Evolutionary conservation across 1,284 basidiomycete species (phyloP), one percentile per base, ranked within the genome.

Genomic region (Porogramme epimiltina): DNA sequence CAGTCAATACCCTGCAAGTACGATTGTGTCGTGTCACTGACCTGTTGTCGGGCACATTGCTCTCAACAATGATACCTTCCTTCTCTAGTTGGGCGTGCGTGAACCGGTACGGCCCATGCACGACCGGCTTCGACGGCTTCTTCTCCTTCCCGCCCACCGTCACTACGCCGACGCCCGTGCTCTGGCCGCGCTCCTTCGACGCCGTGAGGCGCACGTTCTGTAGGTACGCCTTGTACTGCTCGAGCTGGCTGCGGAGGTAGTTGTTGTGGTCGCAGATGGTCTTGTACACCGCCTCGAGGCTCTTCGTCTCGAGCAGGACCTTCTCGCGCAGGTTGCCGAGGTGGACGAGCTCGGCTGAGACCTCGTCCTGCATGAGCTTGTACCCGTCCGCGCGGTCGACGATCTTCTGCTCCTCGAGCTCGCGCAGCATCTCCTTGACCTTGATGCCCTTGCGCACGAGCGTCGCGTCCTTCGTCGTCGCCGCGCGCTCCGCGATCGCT

Each of bases 181-280:
- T 83, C 40, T 80, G 79, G 20, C 89, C 89, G 70, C 93, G 93
- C 58, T 93, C 92, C 72, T 94, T 94, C 48, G 84, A 79, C 47
- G 91, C 84, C 15, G 92, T 96, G 63, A 96, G 77, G 26, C 97
- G 85, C 23, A 98, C 96, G 68, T 99, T 99, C 76, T 96, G 93
- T 18, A 99, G 80, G 71, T 99, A 99, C 33, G 94, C 95, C 78
- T 99, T 99, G 83, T 99, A 99, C 75, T 98, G 95, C 73, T 99
- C 97, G 57, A 99, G 82, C 73, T 99, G 97, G 23, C 86, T 86
- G 40, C 95, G 83, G 69, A 99, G 80, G 71, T 99, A 99, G 71
- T 93, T 93, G 77, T 99, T 98, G 76, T 99, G 97, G 69, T 99
- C 96, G 71, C 95, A 90, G 61, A 99, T 98, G 22, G 97, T 98